These are phyloP conservation scores for Forsythia suspensa DNA, from an alignment of 257 asterid species.

Conservation along the genomic window DNA sequence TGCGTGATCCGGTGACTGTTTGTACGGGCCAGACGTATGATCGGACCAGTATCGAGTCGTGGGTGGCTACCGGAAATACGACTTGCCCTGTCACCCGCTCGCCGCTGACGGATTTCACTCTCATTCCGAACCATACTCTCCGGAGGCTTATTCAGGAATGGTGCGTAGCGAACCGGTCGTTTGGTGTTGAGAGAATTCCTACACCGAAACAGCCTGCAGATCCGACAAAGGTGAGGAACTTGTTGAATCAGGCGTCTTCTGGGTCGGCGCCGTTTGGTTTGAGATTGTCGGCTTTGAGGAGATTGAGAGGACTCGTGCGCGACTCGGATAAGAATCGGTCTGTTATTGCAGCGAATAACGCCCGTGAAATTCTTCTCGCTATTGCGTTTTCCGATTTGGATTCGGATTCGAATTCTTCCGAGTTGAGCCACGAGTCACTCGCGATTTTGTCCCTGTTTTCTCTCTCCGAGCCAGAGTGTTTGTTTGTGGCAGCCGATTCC, in stretches of 20 bases:
- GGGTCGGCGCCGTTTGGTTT: slow-evolving; percentile 38
- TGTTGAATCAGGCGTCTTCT: slow-evolving; percentile 65
- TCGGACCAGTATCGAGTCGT: slow-evolving; percentile 85
- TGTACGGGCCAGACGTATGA: slow-evolving; percentile 99
- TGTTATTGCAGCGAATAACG: slow-evolving; percentile 56
- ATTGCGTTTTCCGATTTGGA: slow-evolving; percentile 43
- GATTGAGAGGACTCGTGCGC: slow-evolving; percentile 71
- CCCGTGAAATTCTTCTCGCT: slow-evolving; percentile 53
- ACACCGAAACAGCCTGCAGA: slow-evolving; percentile 99
- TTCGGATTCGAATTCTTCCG: slow-evolving; percentile 42
- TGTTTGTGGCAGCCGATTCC: slow-evolving; percentile 57
- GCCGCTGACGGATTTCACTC: slow-evolving; percentile 72
- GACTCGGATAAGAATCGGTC: slow-evolving; percentile 89
- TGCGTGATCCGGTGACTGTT: slow-evolving; percentile 94
- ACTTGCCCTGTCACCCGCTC: slow-evolving; percentile 90
- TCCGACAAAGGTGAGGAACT: slow-evolving; percentile 59
- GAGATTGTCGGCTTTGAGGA: slow-evolving; percentile 63
- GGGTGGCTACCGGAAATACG: slow-evolving; percentile 99
- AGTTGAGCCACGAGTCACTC: slow-evolving; percentile 61
- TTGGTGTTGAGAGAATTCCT: slow-evolving; percentile 87
- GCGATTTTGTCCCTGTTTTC: slow-evolving; percentile 65
- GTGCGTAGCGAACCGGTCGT: slow-evolving; percentile 90
- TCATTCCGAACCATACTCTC: slow-evolving; percentile 93
- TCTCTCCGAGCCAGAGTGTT: slow-evolving; percentile 71
- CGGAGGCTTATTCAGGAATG: slow-evolving; percentile 93